These are phyloP conservation scores for Xylaria sp. DNA, from an alignment of 2,329 filamentous ascomycete genomes.

Conservation along the genomic window DNA sequence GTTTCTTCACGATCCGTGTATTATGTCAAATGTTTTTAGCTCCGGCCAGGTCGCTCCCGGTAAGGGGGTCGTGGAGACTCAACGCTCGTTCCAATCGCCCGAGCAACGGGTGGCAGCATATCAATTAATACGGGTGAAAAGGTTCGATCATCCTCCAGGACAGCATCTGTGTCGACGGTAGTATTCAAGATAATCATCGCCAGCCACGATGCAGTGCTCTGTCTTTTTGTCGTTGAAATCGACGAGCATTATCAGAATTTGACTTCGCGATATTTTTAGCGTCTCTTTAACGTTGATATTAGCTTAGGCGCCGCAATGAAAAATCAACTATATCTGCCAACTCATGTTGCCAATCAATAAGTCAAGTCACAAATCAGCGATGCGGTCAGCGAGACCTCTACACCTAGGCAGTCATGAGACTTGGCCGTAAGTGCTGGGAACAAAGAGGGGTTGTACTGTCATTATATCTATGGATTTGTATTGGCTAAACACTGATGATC, in stretches of 20 bases:
- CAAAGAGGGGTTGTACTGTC: no score
- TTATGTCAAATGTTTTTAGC: constrained; percentile 34
- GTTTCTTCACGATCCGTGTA: constrained; percentile 27
- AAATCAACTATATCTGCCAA: no score
- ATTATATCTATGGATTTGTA: no score
- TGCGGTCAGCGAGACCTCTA: background rate
- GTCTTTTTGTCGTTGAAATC: constrained; percentile 24
- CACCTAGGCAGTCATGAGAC: no score
- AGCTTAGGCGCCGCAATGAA: no score
- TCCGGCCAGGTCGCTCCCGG: constrained; percentile 16
- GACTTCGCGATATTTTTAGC: no score
- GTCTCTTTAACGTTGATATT: no score
- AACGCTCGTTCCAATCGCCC: constrained; percentile 37
- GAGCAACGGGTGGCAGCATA: constrained; percentile 32
- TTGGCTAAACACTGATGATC: no score
- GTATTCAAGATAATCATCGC: constrained; percentile 35
- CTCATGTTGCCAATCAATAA: no score
- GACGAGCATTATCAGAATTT: no score
- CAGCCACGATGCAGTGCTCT: constrained; percentile 37
- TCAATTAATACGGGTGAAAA: constrained; percentile 31
- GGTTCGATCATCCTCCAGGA: constrained; percentile 14
- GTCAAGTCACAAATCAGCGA: no score
- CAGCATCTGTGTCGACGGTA: constrained; percentile 30
- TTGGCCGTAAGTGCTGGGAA: no score
- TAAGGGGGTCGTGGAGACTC: constrained; percentile 29